A percentile compares a stretch with the other conserved stretches of the same genome.
These are phyloP conservation scores for Rosa persica DNA, from an alignment of 306 rosid species.

Conservation along the genomic window DNA sequence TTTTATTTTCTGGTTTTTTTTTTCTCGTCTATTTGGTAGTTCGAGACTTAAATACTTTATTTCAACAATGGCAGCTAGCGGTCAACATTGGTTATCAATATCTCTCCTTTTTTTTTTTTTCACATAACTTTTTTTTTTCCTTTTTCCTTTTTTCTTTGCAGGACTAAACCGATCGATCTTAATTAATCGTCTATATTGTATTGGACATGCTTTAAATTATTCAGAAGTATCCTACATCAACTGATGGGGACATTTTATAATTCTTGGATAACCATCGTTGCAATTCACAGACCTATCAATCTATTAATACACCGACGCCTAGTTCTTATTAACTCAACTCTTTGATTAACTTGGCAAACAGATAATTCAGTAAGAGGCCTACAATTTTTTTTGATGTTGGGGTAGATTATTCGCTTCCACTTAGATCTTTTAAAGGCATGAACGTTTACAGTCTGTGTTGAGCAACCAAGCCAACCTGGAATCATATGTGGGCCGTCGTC, in stretches of 20 bases:
- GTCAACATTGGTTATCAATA: conserved; percentile 3
- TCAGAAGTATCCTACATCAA: background rate
- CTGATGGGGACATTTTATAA: background rate
- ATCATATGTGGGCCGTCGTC: conserved; percentile 27
- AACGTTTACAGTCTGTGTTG: conserved; percentile 50
- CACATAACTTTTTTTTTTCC: too few species aligned
- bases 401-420: background rate
- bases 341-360: background rate
- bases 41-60: background rate
- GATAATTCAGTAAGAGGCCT: background rate
- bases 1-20: background rate
- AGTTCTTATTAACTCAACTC: background rate
- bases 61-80: conserved; percentile 5
- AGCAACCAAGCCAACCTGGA: conserved; percentile 42
- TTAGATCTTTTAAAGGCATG: conserved; percentile 1
- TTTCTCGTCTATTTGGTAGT: background rate
- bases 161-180: background rate
- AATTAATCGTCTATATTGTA: background rate
- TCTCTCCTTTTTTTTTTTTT: background rate
- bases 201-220: background rate
- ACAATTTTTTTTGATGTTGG: background rate
- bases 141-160: background rate
- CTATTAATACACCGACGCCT: too few species aligned
- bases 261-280: background rate
- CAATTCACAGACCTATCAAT: background rate